These are phyloP conservation scores for Cutaneotrichosporon curvatum DNA, from an alignment of 1,284 basidiomycete species.

Conservation along the genomic window DNA sequence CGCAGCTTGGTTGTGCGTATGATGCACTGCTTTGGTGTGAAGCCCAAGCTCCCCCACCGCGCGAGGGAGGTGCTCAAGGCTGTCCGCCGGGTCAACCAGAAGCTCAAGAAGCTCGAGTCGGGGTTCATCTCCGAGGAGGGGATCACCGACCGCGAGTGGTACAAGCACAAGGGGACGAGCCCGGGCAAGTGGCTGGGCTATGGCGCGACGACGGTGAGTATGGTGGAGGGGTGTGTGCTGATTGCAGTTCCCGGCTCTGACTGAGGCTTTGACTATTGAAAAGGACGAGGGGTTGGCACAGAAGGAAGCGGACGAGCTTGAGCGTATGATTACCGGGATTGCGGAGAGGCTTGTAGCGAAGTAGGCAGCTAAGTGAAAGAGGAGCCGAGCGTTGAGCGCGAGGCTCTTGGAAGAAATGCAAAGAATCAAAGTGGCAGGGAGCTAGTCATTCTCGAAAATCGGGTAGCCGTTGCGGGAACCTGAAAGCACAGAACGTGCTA, in stretches of 20 bases:
- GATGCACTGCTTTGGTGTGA: background rate
- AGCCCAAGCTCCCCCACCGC: background rate
- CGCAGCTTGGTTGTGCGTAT: constrained; percentile 5
- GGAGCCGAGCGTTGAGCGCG: background rate
- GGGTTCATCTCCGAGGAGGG: constrained; percentile 78
- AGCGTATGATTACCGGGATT: constrained; percentile 54
- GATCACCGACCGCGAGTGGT: constrained; percentile 73
- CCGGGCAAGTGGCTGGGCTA: constrained; percentile 88
- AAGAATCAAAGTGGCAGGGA: background rate
- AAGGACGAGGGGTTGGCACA: constrained; percentile 57
- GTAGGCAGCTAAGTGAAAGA: too few relatives aligned
- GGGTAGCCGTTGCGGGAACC: too few relatives aligned
- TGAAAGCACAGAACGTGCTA: too few relatives aligned
- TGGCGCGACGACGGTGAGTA: constrained; percentile 52
- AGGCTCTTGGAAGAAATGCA: too few relatives aligned
- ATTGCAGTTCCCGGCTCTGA: constrained; percentile 61
- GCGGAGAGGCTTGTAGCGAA: constrained; percentile 45
- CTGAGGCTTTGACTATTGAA: constrained; percentile 69
- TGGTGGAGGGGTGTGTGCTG: background rate
- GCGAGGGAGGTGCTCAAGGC: constrained; percentile 48
- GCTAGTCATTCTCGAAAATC: background rate
- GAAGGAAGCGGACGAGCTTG: constrained; percentile 60
- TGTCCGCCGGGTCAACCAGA: constrained; percentile 62
- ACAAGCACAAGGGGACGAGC: constrained; percentile 73
- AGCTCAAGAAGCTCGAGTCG: constrained; percentile 66